Percentiles rank a stretch among this genome's conserved stretches.
phyloP scores from a whole-genome alignment of 192 early-diverging fungal species.

The Rhizophagus clarus region DNA sequence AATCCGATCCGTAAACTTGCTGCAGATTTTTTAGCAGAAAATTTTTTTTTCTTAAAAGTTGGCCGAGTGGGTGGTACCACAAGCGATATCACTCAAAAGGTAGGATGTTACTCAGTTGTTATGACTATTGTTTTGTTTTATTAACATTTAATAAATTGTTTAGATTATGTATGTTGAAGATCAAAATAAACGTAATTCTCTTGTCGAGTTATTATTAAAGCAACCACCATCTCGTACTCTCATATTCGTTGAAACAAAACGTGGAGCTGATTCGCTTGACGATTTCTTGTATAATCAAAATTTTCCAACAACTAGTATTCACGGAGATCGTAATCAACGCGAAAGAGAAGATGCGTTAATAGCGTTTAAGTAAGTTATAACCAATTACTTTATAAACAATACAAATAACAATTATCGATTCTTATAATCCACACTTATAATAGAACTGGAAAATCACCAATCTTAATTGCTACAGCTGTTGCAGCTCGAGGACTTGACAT shows the following conservation, averaged over 20 bases:
- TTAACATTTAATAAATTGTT: background rate
- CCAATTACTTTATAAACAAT: no score
- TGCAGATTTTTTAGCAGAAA: conserved; percentile 80
- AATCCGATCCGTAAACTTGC: conserved; percentile 88
- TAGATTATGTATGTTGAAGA: conserved; percentile 68
- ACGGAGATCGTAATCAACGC: conserved; percentile 79
- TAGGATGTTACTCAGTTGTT: conserved; percentile 50
- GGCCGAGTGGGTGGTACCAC: conserved; percentile 91
- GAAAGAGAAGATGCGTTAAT: conserved; percentile 76
- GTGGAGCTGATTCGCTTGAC: conserved; percentile 75
- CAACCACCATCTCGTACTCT: conserved; percentile 66
- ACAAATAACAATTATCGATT: background rate
- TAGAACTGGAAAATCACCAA: conserved; percentile 49
- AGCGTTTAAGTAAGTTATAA: conserved; percentile 61
- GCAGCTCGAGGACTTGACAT: conserved; percentile 91
- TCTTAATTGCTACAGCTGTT: conserved; percentile 90
- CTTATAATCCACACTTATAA: background rate
- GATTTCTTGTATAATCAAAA: conserved; percentile 64
- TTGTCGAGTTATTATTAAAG: conserved; percentile 55
- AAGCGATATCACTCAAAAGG: conserved; percentile 86
- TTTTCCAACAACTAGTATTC: conserved; percentile 84
- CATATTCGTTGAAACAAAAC: conserved; percentile 84
- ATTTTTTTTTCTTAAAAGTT: conserved; percentile 81
- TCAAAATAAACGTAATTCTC: conserved; percentile 55
- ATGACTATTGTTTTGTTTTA: conserved; percentile 31